phyloP scores from a whole-genome alignment of 371 early-diverging fungal species.

The Rhizomucor miehei region DNA sequence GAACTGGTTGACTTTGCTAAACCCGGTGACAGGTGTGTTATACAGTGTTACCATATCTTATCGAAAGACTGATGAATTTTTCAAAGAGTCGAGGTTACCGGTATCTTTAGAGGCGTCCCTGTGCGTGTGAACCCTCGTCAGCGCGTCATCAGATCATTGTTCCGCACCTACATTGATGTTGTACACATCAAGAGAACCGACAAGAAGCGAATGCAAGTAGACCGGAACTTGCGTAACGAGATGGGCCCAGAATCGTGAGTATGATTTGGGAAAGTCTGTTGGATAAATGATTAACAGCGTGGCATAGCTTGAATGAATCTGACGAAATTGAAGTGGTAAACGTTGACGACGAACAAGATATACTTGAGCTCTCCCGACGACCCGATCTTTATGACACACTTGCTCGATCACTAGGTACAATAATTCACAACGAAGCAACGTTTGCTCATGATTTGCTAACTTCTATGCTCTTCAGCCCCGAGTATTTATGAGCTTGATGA shows the following conservation, averaged over 20 bases:
- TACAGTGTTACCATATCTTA: not conserved
- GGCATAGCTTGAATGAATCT: slow-evolving; percentile 55
- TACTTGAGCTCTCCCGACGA: slow-evolving; percentile 57
- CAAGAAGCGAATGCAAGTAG: slow-evolving; percentile 63
- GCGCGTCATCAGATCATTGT: slow-evolving; percentile 90
- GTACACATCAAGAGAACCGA: slow-evolving; percentile 87
- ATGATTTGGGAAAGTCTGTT: not conserved
- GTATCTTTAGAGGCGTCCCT: slow-evolving; percentile 96
- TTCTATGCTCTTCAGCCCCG: slow-evolving; percentile 67
- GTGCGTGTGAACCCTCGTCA: slow-evolving; percentile 94
- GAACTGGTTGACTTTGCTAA: slow-evolving; percentile 95
- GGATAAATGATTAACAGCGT: not conserved
- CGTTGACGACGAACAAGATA: slow-evolving; percentile 61
- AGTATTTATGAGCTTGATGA: slow-evolving; percentile 97
- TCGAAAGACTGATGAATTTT: not conserved
- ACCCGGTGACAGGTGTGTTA: slow-evolving; percentile 89
- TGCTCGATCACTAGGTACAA: slow-evolving; percentile 68
- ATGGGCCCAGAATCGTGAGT: slow-evolving; percentile 51
- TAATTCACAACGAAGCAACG: not conserved
- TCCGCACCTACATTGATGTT: slow-evolving; percentile 97
- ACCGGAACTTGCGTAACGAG: slow-evolving; percentile 31
- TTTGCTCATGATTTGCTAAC: too few species aligned
- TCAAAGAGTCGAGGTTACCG: slow-evolving; percentile 84
- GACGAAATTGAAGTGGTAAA: slow-evolving; percentile 63
- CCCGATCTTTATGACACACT: slow-evolving; percentile 80